phyloP scores from a whole-genome alignment of 352 stramenopile species.

The Phytophthora kernoviae region DNA sequence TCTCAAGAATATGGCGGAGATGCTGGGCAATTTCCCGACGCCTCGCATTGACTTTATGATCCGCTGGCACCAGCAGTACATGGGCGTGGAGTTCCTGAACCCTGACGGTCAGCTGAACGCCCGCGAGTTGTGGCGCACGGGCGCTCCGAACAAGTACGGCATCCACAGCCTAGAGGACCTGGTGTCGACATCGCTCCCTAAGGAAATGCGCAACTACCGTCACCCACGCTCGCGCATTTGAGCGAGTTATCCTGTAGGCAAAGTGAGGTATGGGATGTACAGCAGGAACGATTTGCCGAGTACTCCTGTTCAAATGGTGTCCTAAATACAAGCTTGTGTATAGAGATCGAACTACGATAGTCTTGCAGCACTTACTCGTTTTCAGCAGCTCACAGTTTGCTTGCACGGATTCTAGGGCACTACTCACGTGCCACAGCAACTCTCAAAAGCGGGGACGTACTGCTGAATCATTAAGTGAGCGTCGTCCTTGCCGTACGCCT shows the following conservation, averaged over 20 bases:
- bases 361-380: conserved; percentile 2
- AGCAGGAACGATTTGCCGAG: neutral
- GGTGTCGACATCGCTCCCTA: conserved; percentile 88
- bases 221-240: conserved; percentile 89
- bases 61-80: conserved; percentile 93
- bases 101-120: conserved; percentile 90
- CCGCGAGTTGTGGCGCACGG: conserved; percentile 87
- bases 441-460: conserved; percentile 77
- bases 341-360: conserved; percentile 14
- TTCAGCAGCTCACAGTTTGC: neutral
- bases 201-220: conserved; percentile 87
- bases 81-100: conserved; percentile 88
- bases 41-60: conserved; percentile 94
- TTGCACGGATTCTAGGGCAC: too few species aligned
- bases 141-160: conserved; percentile 91
- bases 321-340: conserved; percentile 12
- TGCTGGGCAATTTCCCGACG: conserved; percentile 93
- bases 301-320: neutral
- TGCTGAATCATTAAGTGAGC: conserved; percentile 75
- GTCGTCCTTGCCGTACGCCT: conserved; percentile 74
- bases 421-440: conserved; percentile 33
- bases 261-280: neutral
- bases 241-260: conserved; percentile 7
- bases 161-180: conserved; percentile 91
- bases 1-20: conserved; percentile 93